phyloP scores from a whole-genome alignment of 2,329 filamentous ascomycete genomes.

The Pseudodiploospora longispora region DNA sequence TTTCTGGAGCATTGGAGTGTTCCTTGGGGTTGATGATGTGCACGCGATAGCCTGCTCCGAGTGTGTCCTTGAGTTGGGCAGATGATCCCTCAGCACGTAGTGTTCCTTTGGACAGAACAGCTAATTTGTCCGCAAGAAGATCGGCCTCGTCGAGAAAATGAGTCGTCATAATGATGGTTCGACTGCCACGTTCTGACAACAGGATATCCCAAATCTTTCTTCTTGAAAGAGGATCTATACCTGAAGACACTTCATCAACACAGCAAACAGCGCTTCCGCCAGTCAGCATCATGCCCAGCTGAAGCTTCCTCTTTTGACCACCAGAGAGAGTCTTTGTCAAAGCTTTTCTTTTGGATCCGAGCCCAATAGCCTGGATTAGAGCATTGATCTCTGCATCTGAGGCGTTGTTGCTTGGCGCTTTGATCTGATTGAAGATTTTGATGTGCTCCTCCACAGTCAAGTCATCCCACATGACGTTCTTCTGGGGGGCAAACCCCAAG shows the following conservation, averaged over 20 bases:
- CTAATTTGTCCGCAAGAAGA: slow-evolving; percentile 62
- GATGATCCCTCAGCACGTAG: slow-evolving; percentile 61
- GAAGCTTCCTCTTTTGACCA: slow-evolving; percentile 69
- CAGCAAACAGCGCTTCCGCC: slow-evolving; percentile 65
- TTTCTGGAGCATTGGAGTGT: slow-evolving; percentile 36
- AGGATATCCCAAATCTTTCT: slow-evolving; percentile 47
- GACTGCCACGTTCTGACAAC: slow-evolving; percentile 54
- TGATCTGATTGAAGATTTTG: slow-evolving; percentile 60
- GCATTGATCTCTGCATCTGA: slow-evolving; percentile 32
- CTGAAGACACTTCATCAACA: slow-evolving; percentile 67
- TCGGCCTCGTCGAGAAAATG: slow-evolving; percentile 74
- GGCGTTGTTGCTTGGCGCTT: slow-evolving; percentile 42
- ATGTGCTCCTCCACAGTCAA: slow-evolving; percentile 66
- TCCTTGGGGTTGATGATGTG: slow-evolving; percentile 17
- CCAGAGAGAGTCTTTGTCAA: slow-evolving; percentile 59
- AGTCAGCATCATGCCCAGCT: slow-evolving; percentile 72
- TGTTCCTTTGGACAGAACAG: slow-evolving; percentile 59
- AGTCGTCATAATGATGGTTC: slow-evolving; percentile 64
- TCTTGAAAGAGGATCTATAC: slow-evolving; percentile 63
- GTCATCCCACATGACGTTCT: slow-evolving; percentile 69
- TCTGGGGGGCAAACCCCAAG: slow-evolving; percentile 66
- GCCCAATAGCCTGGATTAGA: slow-evolving; percentile 55
- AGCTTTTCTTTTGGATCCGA: slow-evolving; percentile 54
- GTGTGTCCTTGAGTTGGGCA: slow-evolving; percentile 57
- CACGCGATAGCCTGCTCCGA: slow-evolving; percentile 39